phyloP scores from a whole-genome alignment of 2,329 filamentous ascomycete genomes.

The Aureobasidium pullulans region DNA sequence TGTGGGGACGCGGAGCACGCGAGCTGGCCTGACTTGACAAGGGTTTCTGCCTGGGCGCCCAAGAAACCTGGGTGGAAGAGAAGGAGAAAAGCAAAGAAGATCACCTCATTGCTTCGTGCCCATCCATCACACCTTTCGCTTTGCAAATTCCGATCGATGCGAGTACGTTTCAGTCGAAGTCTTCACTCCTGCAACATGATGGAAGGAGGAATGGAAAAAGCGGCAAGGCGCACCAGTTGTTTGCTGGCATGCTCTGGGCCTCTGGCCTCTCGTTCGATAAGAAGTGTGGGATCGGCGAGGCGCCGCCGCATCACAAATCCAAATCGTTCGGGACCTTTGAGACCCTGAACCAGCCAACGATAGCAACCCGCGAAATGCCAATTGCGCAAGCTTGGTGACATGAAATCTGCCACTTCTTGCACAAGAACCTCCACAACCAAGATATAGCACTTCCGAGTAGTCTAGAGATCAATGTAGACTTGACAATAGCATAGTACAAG shows the following conservation, averaged over 20 bases:
- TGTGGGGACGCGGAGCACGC: slow-evolving; percentile 11
- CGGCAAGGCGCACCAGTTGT: slow-evolving; percentile 4
- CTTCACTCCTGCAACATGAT: background rate
- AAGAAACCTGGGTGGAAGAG: background rate
- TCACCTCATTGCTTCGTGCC: background rate
- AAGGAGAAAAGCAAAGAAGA: background rate
- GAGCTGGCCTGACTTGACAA: slow-evolving; percentile 6
- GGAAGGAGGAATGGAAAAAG: slow-evolving; percentile 7
- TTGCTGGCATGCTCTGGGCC: background rate
- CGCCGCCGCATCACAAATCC: slow-evolving; percentile 3
- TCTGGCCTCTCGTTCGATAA: slow-evolving; percentile 2
- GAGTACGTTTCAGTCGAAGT: background rate
- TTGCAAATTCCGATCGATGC: background rate
- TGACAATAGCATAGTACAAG: background rate
- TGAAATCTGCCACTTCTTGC: background rate
- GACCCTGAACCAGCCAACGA: slow-evolving; percentile 5
- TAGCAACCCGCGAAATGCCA: background rate
- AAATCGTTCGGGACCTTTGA: slow-evolving; percentile 5
- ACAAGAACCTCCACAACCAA: background rate
- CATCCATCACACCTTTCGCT: background rate
- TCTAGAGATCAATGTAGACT: background rate
- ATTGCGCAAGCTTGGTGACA: slow-evolving; percentile 4
- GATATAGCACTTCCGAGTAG: background rate
- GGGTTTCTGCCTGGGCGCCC: slow-evolving; percentile 4
- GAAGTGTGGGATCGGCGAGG: background rate